These are phyloP conservation scores for Hypomyces perniciosus DNA, from an alignment of 2,329 filamentous ascomycete genomes.

Conservation along the genomic window DNA sequence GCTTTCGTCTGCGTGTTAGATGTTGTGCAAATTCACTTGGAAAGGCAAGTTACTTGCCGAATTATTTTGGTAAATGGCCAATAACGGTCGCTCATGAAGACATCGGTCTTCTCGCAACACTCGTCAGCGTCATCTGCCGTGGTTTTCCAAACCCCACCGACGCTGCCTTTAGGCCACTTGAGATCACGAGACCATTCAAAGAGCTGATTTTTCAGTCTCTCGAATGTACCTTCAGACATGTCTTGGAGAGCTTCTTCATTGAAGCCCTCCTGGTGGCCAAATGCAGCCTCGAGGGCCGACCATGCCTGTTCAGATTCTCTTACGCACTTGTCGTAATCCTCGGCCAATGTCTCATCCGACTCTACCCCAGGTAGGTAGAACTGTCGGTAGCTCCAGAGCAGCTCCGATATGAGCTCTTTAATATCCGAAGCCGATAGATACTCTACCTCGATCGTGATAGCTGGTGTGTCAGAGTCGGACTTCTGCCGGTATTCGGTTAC, in stretches of 20 bases:
- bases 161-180: conserved; percentile 24
- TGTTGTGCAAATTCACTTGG: neutral
- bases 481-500: conserved; percentile 30
- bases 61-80: conserved; percentile 34
- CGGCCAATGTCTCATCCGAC: conserved; percentile 15
- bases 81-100: conserved; percentile 27
- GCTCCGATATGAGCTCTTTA: conserved; percentile 23
- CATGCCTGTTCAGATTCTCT: conserved; percentile 35
- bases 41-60: conserved; percentile 17
- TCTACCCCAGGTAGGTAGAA: conserved; percentile 21
- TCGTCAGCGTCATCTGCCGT: conserved; percentile 26
- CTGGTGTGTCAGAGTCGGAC: conserved; percentile 16
- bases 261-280: conserved; percentile 24
- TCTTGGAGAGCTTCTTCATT: conserved; percentile 18
- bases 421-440: conserved; percentile 24
- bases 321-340: conserved; percentile 22
- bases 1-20: conserved; percentile 11
- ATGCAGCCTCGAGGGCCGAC: conserved; percentile 31
- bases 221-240: conserved; percentile 22
- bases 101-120: conserved; percentile 23
- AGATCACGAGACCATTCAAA: conserved; percentile 24
- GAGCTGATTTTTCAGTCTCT: conserved; percentile 20
- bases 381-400: conserved; percentile 28
- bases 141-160: conserved; percentile 23
- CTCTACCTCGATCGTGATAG: conserved; percentile 28